A percentile compares a stretch with the other conserved stretches of the same genome.
Evolutionary conservation across 1,284 basidiomycete species (phyloP).

Genomic region (Apiotrichum veenhuisii): DNA sequence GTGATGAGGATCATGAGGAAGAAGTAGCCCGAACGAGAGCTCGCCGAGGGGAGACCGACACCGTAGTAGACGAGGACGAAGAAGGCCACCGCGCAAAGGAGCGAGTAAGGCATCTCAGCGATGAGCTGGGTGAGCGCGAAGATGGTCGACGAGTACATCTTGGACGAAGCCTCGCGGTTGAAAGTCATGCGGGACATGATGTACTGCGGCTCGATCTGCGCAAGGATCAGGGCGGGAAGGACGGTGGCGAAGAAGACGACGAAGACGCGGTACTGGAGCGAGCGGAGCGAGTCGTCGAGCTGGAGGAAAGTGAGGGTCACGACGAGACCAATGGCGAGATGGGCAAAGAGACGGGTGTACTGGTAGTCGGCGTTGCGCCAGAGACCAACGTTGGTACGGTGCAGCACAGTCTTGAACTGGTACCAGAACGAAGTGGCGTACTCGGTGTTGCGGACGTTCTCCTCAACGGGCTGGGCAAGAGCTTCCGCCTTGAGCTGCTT

Average conservation of each 20-base stretch:
- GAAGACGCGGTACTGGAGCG: conserved; percentile 81
- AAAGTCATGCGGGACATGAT: conserved; percentile 65
- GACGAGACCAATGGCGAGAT: conserved; percentile 70
- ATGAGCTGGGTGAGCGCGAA: conserved; percentile 78
- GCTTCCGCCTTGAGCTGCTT: conserved; percentile 51
- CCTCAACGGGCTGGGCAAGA: conserved; percentile 43
- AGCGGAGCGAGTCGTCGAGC: conserved; percentile 62
- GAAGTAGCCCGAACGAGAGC: conserved; percentile 37
- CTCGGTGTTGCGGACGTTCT: conserved; percentile 29
- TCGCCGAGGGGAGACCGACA: conserved; percentile 35
- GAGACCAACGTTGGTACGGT: conserved; percentile 69
- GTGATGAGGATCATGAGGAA: conserved; percentile 68
- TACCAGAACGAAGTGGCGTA: conserved; percentile 67
- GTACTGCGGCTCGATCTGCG: conserved; percentile 74
- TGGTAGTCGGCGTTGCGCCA: conserved; percentile 69
- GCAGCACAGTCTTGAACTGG: conserved; percentile 71
- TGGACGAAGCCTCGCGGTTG: conserved; percentile 56
- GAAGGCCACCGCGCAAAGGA: conserved; percentile 68
- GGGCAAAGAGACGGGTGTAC: conserved; percentile 76
- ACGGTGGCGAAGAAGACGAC: conserved; percentile 50
- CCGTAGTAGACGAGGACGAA: conserved; percentile 58
- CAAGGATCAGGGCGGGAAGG: conserved; percentile 41
- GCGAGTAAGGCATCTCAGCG: conserved; percentile 63
- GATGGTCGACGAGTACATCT: conserved; percentile 54
- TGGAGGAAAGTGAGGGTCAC: conserved; percentile 81